Evolutionary conservation across 2,329 filamentous ascomycete species (phyloP), one percentile per base, ranked within the genome.

Genomic region (Trichoderma breve): DNA sequence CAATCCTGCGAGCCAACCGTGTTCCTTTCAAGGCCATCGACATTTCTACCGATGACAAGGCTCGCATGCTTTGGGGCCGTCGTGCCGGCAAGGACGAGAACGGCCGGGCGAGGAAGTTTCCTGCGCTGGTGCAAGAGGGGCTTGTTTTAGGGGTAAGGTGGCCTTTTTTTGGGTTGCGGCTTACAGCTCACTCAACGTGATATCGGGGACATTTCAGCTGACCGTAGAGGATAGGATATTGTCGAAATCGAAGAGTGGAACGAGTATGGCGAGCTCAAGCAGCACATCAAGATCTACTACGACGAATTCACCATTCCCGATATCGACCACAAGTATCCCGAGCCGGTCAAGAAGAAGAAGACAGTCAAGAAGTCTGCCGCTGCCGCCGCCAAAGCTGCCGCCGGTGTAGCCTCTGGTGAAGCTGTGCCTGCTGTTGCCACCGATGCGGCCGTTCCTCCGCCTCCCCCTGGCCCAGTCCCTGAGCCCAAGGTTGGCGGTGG

Each of bases 201-300:
- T 3, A 53, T 53, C 1, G n/a, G 6, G 47, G 21, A 51, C 47
- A 53, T 12, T 24, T 51, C 9, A 28, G 6, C 57, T 62, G 12
- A 70, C 28, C 9, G 9, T 30, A 15, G 6, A 24, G 32, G 30
- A 4, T 73, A 98, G 95, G 96, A 98, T 80, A 87, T 98, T 64
- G 92, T 95, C 74, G 92, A 98, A 82, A 90, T 98, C 74, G 96
- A 99, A 83, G 96, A 99, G 80, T 98, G 95, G 96, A 99, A 99
- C 84, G 96, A 99, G 81, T 98, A 97, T 82, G 94, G 94, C 82
- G 95, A 98, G 83, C 88, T 99, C 73, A 94, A 94, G 81, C 90
- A 95, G 82, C 92, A 95, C 77, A 90, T 98, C 77, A 90, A 86
- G 73, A 88, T 92, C 76, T 89, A 87, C 82, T 88, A 88, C 80